Base-by-base conservation (phyloP, 371 early-diverging fungal genomes). In the Mortierella sp. region DNA sequence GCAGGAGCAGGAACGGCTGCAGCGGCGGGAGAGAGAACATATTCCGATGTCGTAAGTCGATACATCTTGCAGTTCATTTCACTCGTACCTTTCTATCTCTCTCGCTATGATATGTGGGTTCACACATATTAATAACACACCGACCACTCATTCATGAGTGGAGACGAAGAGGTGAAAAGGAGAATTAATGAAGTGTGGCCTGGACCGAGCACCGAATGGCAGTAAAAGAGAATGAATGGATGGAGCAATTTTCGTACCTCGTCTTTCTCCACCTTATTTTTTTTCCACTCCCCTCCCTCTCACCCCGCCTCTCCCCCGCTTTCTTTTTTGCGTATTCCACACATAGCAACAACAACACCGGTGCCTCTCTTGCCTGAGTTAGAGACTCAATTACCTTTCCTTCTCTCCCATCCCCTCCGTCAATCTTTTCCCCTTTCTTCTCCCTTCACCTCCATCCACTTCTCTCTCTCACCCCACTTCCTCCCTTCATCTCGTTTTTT, bases 11-110 rank as follows among this genome's bases (percentile, higher is more conserved):
- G 16, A n/a, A 1, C 37, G 21, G 50, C 16, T 53, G 8, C 5
- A 16, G 31, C 40, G 37, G n/a, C 53, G 53, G n/a, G 37, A 70
- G 24, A 16, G 53, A 24, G 6, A 37, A 37, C 64, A 64, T 64
- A 64, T 64, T 64, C 64, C 24, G 24, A 64, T 64, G 40, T 64
- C 64, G 64, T 64, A 64, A 64, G 64, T 64, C 37, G 64, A 64
- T 13, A 46, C 48, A 46, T 31, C 16, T 70, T 70, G 70, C 70
- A 44, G 70, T 46, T 70, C 44, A 70, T 26, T 46, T 70, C n/a
- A 40, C 0, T 5, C 64, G 37, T 64, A 24, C 9, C 64, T 72
- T 31, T 19, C 14, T 72, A 6, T 57, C 21, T 21, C 16, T 53
- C 53, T 9, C 8, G 9, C 2, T 34, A 31, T 2, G 34, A 34